Conservation (phyloP, 805 yeast genomes). For the Barnettozyma botsteinii region DNA sequence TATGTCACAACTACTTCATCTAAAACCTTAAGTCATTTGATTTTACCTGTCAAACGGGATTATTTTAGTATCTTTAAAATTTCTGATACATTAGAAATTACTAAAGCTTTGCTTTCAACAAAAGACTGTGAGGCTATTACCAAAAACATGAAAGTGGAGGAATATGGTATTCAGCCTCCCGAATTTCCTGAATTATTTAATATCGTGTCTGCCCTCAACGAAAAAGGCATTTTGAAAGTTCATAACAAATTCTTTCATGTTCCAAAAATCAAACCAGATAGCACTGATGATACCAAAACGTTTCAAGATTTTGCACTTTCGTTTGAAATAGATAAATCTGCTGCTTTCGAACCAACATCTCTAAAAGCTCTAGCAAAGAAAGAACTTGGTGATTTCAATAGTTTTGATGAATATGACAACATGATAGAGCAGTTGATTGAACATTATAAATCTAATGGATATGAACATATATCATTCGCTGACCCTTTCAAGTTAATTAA, state of each 20-base stretch:
- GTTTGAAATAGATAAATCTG: conserved; percentile 6
- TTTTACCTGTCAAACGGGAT: conserved; percentile 6
- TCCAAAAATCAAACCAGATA: not conserved
- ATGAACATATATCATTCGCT: conserved; percentile 7
- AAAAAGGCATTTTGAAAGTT: not conserved
- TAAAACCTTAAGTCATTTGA: not conserved
- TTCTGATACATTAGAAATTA: conserved; percentile 4
- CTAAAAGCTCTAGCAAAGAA: conserved; percentile 21
- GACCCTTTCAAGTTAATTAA: too few species aligned
- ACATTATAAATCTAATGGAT: conserved; percentile 25
- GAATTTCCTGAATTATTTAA: too few species aligned
- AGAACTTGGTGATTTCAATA: conserved; percentile 23
- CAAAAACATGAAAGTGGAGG: not conserved
- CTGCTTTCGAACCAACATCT: conserved; percentile 1
- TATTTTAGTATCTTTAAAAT: conserved; percentile 2
- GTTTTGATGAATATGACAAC: conserved; percentile 32
- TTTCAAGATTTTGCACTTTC: conserved; percentile 17
- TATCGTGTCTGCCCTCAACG: too few species aligned
- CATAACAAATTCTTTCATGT: conserved; percentile 10
- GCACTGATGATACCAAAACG: conserved; percentile 6
- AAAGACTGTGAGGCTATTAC: not conserved
- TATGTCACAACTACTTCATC: conserved; percentile 6
- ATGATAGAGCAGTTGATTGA: conserved; percentile 33
- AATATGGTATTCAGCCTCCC: too few species aligned
- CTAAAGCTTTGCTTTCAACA: conserved; percentile 9